These are phyloP conservation scores for Hypomontagnella submonticulosa DNA, from an alignment of 495 filamentous ascomycete species.

Conservation along the genomic window DNA sequence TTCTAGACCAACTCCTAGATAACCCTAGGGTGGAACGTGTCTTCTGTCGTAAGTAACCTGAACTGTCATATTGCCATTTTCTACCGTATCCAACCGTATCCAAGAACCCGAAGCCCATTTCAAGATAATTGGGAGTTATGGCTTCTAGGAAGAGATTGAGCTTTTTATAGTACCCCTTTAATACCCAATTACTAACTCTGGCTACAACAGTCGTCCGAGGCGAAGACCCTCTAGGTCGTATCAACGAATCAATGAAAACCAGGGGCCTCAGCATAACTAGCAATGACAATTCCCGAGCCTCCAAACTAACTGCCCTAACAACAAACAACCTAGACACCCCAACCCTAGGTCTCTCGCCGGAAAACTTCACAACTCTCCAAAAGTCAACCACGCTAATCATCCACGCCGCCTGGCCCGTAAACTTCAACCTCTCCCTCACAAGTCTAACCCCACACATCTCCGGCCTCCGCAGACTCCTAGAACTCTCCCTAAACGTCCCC, in stretches of 20 bases:
- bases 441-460: constrained; percentile 68
- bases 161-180: too few species aligned
- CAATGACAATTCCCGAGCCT: constrained; percentile 31
- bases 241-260: constrained; percentile 51
- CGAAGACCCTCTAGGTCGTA: constrained; percentile 43
- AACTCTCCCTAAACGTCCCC: constrained; percentile 61
- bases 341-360: constrained; percentile 56
- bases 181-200: too few species aligned
- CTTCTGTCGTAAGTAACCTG: constrained; percentile 52
- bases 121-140: too few species aligned
- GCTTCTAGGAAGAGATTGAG: too few species aligned
- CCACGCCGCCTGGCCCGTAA: constrained; percentile 78
- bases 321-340: constrained; percentile 53
- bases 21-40: constrained; percentile 57
- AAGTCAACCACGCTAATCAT: constrained; percentile 61
- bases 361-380: constrained; percentile 51
- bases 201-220: constrained; percentile 54
- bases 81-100: too few species aligned
- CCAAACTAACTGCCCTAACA: constrained; percentile 39
- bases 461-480: constrained; percentile 65
- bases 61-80: too few species aligned
- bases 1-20: constrained; percentile 60
- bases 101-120: too few species aligned
- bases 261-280: constrained; percentile 48
- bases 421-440: constrained; percentile 71